Conservation (phyloP, 768 basidiomycete genomes). For the Artomyces pyxidatus region DNA sequence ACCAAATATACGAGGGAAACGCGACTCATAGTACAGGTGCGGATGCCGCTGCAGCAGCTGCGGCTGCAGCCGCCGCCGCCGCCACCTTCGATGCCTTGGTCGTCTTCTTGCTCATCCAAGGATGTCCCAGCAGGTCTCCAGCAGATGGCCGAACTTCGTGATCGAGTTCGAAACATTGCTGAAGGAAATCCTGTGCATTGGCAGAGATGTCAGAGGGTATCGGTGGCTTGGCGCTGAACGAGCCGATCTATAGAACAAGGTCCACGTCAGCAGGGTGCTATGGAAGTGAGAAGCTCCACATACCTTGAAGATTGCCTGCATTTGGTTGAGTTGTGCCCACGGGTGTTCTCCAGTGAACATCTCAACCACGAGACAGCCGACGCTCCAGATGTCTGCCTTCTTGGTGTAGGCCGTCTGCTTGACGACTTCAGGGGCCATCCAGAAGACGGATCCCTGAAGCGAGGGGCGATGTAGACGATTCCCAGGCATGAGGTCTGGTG, state of each 20-base stretch:
- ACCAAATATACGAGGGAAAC: no score
- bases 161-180: slow-evolving; percentile 79
- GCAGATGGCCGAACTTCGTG: slow-evolving; percentile 77
- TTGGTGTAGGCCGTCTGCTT: slow-evolving; percentile 88
- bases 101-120: slow-evolving; percentile 45
- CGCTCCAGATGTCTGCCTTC: slow-evolving; percentile 96
- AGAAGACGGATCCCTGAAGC: slow-evolving; percentile 95
- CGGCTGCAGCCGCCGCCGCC: no score
- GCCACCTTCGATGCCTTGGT: no score
- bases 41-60: no score
- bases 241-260: slow-evolving; percentile 64
- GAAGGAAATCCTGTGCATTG: slow-evolving; percentile 83
- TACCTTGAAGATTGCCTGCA: slow-evolving; percentile 99
- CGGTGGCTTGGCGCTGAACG: slow-evolving; percentile 73
- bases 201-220: slow-evolving; percentile 88
- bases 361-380: slow-evolving; percentile 91
- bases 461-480: slow-evolving; percentile 84
- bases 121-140: slow-evolving; percentile 61
- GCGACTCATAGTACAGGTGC: no score
- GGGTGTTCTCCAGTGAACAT: slow-evolving; percentile 97
- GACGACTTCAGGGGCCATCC: slow-evolving; percentile 99
- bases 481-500: slow-evolving; percentile 38
- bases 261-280: not conserved
- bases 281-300: slow-evolving; percentile 3
- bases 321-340: slow-evolving; percentile 92